Evolutionary conservation across 2,329 filamentous ascomycete species (phyloP).

Genomic region (Elsinoe batatas): DNA sequence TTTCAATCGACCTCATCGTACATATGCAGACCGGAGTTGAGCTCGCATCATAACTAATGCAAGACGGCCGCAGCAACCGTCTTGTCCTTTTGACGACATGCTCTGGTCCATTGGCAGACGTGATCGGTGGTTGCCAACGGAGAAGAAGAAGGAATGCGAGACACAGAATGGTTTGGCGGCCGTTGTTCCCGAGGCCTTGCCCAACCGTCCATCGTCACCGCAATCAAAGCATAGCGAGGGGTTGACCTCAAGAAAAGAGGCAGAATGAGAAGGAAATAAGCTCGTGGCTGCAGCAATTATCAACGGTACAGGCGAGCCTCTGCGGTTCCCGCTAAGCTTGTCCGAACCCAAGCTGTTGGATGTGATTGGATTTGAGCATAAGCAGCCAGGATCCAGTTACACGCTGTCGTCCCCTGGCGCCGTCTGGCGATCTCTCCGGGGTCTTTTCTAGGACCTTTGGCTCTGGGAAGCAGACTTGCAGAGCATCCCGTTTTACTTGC

Average conservation of each 20-base stretch:
- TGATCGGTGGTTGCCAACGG: conserved; percentile 10
- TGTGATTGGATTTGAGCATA: conserved; percentile 7
- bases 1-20: not conserved
- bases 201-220: conserved; percentile 4
- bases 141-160: conserved; percentile 1
- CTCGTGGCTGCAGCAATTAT: conserved; percentile 12
- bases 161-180: not conserved
- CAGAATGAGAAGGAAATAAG: not conserved
- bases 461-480: too few species aligned
- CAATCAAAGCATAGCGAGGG: not conserved
- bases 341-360: conserved; percentile 6
- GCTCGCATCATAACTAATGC: not conserved
- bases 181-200: conserved; percentile 3
- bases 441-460: not conserved
- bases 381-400: not conserved
- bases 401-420: conserved; percentile 8
- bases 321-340: conserved; percentile 3
- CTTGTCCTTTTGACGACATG: conserved; percentile 3
- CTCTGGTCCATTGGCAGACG: conserved; percentile 5
- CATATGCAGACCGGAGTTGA: conserved; percentile 1
- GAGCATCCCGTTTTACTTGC: not conserved
- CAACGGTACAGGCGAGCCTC: conserved; percentile 4
- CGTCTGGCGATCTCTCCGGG: conserved; percentile 1
- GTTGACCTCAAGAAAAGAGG: not conserved
- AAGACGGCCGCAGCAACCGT: not conserved